Base-by-base conservation (phyloP, 2,329 filamentous ascomycete genomes). In the Sphaerulina musiva region DNA sequence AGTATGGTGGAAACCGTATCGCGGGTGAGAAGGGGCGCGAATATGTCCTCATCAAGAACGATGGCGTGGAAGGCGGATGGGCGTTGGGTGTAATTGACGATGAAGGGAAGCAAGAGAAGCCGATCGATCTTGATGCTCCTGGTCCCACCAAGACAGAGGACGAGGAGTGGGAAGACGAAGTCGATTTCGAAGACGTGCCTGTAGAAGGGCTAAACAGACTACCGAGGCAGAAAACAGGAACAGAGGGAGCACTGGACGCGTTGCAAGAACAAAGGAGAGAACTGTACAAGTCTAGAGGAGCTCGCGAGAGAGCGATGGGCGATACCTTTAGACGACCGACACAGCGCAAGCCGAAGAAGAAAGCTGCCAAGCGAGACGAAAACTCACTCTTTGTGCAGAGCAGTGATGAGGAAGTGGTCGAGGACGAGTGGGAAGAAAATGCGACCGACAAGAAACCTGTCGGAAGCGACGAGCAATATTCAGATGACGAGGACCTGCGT, bases 11-110 rank as follows among this genome's bases (percentile, higher is more conserved):
- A 46, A 79, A 77, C 47, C 79, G 89, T 48, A 81, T 95, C 60
- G 86, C 87, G 11, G 83, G 93, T 47, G 93, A 98, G 67, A 89
- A 85, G 65, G 88, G 89, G 11, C 85, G 89, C 65, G 93, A 98
- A 70, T 98, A 98, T 66, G 91, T 98, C 10, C 76, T 98, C 3
- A 91, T 98, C 39, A 95, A 93, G 72, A 97, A 97, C 64, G 89
- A 95, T 43, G 89, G 90, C 0, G 90, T 89, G 1, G 92, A 97
- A 69, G 93, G 93, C 44, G 93, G 93, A 4, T 98, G 91, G 90
- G 92, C 92, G 0, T 74, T 98, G 5, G 93, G 93, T 49, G 93
- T 98, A 26, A 91, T 98, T 20, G 90, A 86, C 58, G 95, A 87
- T 60, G 82, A 93, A 48, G 80, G 85, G 42, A 90, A 88, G 59